Base-by-base conservation (phyloP, 176 grass and related monocot species). In the Oryza australiensis region DNA sequence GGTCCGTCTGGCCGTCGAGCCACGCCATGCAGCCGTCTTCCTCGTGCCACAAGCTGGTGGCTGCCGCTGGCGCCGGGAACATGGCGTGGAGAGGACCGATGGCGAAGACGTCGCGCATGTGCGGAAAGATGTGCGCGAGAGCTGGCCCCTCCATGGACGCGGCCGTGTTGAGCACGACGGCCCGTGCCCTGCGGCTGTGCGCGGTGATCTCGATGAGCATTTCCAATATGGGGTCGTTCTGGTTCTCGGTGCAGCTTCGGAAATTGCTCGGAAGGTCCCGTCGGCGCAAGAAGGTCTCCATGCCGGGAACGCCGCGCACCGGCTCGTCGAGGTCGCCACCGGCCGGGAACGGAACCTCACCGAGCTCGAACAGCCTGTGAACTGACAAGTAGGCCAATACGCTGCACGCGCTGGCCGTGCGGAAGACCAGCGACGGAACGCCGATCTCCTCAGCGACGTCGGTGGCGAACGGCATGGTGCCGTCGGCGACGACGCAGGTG, bases 1-100 rank as follows among this genome's bases (percentile, higher is more conserved):
- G 51, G 51, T n/a, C 33, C 9, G 80, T 24, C 11, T 89, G 87
- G 12, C 55, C 18, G 82, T 92, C 70, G 64, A 92, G 90, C 90
- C 90, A 89, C 14, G 76, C 43, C 11, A 76, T 5, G 74, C 87
- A 89, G 23, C 55, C 65, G 11, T 62, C 23, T 67, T 89, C 90
- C 26, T 68, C 70, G 30, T 57, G 63, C 90, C 82, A 85, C 45
- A 92, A 64, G 85, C 83, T 92, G 24, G 35, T 41, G 6, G 79
- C 30, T 9, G 26, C 5, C 2, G 23, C 24, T 28, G 42, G 5
- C 18, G 64, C 12, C 3, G 77, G 18, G 3, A 43, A 51, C 77
- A 80, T 46, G 1, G 76, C 76, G 60, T 78, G 76, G 14, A 78
- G 26, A 8, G 76, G 76, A 0, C 60, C 76, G 9, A 78, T 55